Base-by-base conservation (phyloP, 495 filamentous ascomycete species). In the Neurospora sp. region DNA sequence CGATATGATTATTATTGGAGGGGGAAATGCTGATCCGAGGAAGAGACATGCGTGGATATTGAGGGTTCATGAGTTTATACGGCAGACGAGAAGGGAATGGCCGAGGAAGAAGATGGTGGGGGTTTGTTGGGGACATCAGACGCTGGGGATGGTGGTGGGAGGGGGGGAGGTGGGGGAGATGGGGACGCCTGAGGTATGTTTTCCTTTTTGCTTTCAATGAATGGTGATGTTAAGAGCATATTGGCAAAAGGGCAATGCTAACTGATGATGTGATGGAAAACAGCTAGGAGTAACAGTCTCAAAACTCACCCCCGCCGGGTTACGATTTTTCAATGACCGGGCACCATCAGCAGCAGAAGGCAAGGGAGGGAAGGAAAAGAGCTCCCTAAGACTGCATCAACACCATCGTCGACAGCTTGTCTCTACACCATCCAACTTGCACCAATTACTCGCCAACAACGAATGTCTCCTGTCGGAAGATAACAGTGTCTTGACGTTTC, bases 41-140 rank as follows among this genome's bases (percentile, higher is more conserved):
- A 82, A 82, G 71, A 77, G 70, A 10, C 81, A 85, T 69, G 73
- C 73, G 13, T 86, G 85, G 85, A 83, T 86, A 40, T 75, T 84
- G 28, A 79, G 83, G 40, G 79, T 86, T 11, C 84, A 85, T 69
- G 59, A 76, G 3, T 86, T 84, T 70, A 75, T 87, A 31, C 80
- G 80, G 21, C 78, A 78, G 37, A 75, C 83, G 8, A 82, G 82
- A n/a, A 70, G 42, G 8, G 69, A 81, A 37, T 77, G 77, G 71
- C 83, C 84, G 31, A 66, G 78, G 40, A 81, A 82, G 75, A 87
- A 87, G 74, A 70, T 87, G 40, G 71, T 82, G 13, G 83, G 84
- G 0, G 82, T 86, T 21, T 85, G 83, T 78, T 86, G 84, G 84
- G 85, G 85, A 37, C 84, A 86, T 76, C 84, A 87, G 77, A 84